phyloP scores from a whole-genome alignment of 2,329 filamentous ascomycete genomes.

The Hypomyces perniciosus region DNA sequence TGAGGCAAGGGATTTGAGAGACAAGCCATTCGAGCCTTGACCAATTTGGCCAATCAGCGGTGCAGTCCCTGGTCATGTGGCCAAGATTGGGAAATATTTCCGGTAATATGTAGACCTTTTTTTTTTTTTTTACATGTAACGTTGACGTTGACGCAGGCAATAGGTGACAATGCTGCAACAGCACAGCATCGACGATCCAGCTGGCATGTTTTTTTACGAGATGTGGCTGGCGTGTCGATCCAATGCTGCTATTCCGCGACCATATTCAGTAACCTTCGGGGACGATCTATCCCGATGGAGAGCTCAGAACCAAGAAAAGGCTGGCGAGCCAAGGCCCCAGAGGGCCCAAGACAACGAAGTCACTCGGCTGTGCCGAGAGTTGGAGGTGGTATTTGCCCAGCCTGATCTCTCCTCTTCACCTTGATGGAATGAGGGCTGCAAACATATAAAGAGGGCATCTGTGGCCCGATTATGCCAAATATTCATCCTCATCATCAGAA shows the following conservation, averaged over 20 bases:
- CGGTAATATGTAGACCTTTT: not conserved
- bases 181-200: not conserved
- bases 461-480: too few relatives aligned
- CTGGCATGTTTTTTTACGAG: not conserved
- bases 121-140: not conserved
- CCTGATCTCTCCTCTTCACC: not conserved
- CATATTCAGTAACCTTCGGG: not conserved
- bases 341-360: not conserved
- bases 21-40: not conserved
- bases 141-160: not conserved
- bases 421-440: not conserved
- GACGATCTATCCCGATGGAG: not conserved
- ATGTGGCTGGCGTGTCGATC: not conserved
- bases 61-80: not conserved
- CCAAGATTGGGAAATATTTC: not conserved
- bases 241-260: not conserved
- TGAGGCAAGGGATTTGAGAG: not conserved
- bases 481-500: not conserved
- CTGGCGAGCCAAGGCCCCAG: not conserved
- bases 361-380: not conserved
- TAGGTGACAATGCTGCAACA: not conserved
- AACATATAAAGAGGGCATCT: not conserved
- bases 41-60: not conserved
- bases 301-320: not conserved
- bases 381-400: not conserved